Evolutionary conservation across 73 alveolate genomes (phyloP).

Genomic region (Paramecium caudatum): DNA sequence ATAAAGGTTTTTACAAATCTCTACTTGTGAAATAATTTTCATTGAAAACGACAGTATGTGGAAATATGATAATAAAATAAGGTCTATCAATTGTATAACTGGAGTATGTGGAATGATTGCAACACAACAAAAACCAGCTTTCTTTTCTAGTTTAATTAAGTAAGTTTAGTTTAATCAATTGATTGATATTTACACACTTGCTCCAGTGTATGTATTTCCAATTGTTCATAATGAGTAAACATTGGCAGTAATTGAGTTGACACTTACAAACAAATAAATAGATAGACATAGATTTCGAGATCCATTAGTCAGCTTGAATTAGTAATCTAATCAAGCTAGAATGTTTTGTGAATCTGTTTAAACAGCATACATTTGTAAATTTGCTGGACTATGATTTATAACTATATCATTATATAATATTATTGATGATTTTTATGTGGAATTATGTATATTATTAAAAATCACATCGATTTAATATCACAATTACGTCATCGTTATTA

Average conservation of each 20-base stretch:
- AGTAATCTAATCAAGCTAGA: constrained; percentile 49
- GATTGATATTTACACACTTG: constrained; percentile 41
- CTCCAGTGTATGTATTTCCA: constrained; percentile 56
- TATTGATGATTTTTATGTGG: too few relatives aligned
- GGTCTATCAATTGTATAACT: neutral
- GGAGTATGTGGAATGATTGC: constrained; percentile 56
- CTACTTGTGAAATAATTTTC: constrained; percentile 46
- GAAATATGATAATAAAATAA: neutral
- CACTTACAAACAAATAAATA: constrained; percentile 38
- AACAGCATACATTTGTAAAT: constrained; percentile 49
- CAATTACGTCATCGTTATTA: too few relatives aligned
- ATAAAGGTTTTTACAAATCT: constrained; percentile 5
- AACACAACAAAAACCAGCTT: constrained; percentile 16
- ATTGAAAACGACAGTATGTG: constrained; percentile 39
- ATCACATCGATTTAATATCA: too few relatives aligned
- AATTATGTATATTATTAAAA: too few relatives aligned
- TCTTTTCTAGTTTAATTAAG: constrained; percentile 6
- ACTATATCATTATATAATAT: too few relatives aligned
- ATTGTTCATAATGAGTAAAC: neutral
- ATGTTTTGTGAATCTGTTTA: constrained; percentile 25
- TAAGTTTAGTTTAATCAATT: constrained; percentile 23
- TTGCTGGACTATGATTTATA: constrained; percentile 12
- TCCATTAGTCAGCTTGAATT: constrained; percentile 28
- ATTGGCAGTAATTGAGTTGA: constrained; percentile 21
- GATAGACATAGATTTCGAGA: constrained; percentile 50